Base-by-base conservation (phyloP, 2,329 filamentous ascomycete genomes). In the Trichoderma pleuroti region DNA sequence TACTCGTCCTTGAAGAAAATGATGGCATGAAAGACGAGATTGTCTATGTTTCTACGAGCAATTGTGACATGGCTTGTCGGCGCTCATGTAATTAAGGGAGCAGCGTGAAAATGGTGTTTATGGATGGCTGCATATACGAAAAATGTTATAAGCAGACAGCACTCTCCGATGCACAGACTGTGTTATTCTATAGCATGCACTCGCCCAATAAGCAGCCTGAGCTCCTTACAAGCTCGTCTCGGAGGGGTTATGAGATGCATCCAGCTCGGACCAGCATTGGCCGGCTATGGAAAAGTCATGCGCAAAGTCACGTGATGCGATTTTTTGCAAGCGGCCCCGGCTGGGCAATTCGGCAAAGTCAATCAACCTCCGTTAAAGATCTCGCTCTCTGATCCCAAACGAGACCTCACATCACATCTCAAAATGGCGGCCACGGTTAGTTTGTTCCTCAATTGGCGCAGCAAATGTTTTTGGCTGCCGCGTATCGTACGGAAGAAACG, bases 401-500 rank as follows among this genome's bases (percentile, higher is more conserved):
- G 77, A 82, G 78, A 82, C 80, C 79, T 78, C 80, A 80, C 81
- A 79, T 82, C 79, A 85, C 79, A 80, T 79, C 83, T 85, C 90
- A 85, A 86, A 85, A 69, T 69, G 86, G 91, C 91, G 89, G 88
- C 88, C 82, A 86, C 87, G 86, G 89, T 91, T 88, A 86, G 89
- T 90, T 60, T 70, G 77, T 75, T 74, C 73, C 67, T 74, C 74
- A 77, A 80, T 80, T 78, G 75, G 72, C 68, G 56, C 65, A 28
- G 21, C n/a, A 34, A 36, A 36, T 52, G 7, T 26, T 21, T 21
- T 10, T 16, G n/a, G 28, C 5, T 28, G 12, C 21, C 39, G 4
- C 72, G 68, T 61, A 24, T 65, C n/a, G 11, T 32, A 52, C 52
- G 49, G 14, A 0, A 59, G 14, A 32, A 59, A 42, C 28, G 52